Conservation (phyloP, 306 rosid species). For the Citrullus amarus region DNA sequence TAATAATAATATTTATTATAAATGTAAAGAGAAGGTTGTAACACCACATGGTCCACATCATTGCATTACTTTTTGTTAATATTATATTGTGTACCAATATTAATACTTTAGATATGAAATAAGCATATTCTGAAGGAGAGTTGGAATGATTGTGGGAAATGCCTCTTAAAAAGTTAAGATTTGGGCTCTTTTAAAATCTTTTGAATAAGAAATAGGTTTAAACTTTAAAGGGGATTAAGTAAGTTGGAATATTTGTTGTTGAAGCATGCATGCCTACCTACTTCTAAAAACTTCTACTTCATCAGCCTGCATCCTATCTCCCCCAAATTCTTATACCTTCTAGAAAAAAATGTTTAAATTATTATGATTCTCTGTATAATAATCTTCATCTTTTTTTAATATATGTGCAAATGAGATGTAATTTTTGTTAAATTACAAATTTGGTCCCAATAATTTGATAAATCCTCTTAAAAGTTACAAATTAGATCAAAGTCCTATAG, state of each 20-base stretch:
- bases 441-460: no score
- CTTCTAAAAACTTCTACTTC: not conserved
- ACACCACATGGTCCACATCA: no score
- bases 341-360: no score
- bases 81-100: no score
- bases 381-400: not conserved
- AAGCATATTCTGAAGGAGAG: not conserved
- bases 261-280: not conserved
- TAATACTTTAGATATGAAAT: no score
- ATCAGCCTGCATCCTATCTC: not conserved
- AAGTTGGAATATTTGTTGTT: not conserved
- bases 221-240: not conserved
- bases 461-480: no score
- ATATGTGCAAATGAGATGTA: not conserved
- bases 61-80: no score
- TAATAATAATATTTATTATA: no score
- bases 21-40: no score
- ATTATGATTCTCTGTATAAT: not conserved
- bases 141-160: conserved; percentile 1
- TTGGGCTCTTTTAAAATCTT: not conserved
- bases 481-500: no score
- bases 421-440: no score
- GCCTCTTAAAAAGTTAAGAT: not conserved
- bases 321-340: not conserved
- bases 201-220: not conserved